Conservation (phyloP, 2,329 filamentous ascomycete genomes). For the Colletotrichum truncatum region DNA sequence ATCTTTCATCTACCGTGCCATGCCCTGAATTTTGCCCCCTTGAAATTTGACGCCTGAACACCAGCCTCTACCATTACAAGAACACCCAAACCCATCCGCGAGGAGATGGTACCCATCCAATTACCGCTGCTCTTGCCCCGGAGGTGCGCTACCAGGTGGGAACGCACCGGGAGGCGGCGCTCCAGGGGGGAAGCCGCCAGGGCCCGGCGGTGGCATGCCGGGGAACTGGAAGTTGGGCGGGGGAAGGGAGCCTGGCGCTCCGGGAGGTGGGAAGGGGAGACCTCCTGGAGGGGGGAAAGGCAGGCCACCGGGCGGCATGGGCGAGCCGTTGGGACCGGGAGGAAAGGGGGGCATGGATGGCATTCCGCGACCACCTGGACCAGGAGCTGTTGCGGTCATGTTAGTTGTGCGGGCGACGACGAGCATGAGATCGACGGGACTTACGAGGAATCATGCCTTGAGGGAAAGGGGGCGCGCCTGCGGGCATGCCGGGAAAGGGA, state of each 20-base stretch:
- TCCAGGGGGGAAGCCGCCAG: constrained; percentile 47
- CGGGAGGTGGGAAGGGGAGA: constrained; percentile 37
- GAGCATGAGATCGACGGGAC: constrained; percentile 38
- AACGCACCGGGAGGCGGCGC: constrained; percentile 47
- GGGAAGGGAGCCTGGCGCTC: constrained; percentile 37
- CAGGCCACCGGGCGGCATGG: constrained; percentile 50
- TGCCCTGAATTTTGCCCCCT: constrained; percentile 22
- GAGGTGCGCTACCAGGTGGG: constrained; percentile 41
- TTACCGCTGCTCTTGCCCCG: constrained; percentile 51
- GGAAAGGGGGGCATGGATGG: constrained; percentile 55
- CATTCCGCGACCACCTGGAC: constrained; percentile 59
- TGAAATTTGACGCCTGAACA: constrained; percentile 40
- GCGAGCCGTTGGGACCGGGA: constrained; percentile 46
- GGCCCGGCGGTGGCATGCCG: constrained; percentile 50
- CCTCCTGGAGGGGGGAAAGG: constrained; percentile 52
- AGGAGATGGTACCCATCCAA: neutral
- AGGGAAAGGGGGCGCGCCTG: constrained; percentile 49
- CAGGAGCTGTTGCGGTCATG: constrained; percentile 51
- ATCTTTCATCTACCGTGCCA: constrained; percentile 11
- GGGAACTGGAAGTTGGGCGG: constrained; percentile 63
- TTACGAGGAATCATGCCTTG: constrained; percentile 61
- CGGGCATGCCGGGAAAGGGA: constrained; percentile 64
- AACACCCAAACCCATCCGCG: neutral
- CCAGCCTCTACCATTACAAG: constrained; percentile 29
- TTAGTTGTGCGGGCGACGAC: neutral